Evolutionary conservation across 768 basidiomycete genomes (phyloP).

Genomic region (Cyclocybe cylindracea): DNA sequence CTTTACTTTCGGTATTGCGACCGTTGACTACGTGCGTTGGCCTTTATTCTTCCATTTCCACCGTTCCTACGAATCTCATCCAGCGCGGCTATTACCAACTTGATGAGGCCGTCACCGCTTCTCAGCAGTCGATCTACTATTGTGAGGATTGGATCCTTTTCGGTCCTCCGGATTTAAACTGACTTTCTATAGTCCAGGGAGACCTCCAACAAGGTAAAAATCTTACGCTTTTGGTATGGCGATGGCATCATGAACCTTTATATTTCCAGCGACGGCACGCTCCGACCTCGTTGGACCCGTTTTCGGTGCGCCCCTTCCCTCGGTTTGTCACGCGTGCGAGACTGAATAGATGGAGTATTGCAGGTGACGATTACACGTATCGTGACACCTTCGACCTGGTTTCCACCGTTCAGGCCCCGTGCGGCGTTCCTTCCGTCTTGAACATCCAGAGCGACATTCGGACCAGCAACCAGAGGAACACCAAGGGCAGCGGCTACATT

Average conservation of each 20-base stretch:
- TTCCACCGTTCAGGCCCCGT: constrained; percentile 20
- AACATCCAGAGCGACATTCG: constrained; percentile 24
- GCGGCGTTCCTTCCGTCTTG: constrained; percentile 21
- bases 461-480: constrained; percentile 20
- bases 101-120: constrained; percentile 20
- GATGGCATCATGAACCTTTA: neutral
- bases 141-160: constrained; percentile 10
- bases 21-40: constrained; percentile 20
- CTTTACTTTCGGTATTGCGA: constrained; percentile 21
- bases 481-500: constrained; percentile 22
- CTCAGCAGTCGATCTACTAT: constrained; percentile 27
- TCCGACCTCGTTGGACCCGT: constrained; percentile 22
- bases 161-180: neutral
- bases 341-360: neutral
- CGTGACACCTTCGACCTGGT: constrained; percentile 26
- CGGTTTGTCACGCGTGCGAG: neutral
- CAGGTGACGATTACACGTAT: constrained; percentile 23
- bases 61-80: neutral
- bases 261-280: constrained; percentile 20
- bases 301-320: constrained; percentile 4
- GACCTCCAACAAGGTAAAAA: constrained; percentile 20
- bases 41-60: neutral
- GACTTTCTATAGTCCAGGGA: constrained; percentile 19
- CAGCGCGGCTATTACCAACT: constrained; percentile 28
- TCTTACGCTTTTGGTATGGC: neutral